A percentile compares a stretch with the other conserved stretches of the same genome.
These are phyloP conservation scores for Salvia splendens DNA, from an alignment of 257 asterid genomes.

Conservation along the genomic window DNA sequence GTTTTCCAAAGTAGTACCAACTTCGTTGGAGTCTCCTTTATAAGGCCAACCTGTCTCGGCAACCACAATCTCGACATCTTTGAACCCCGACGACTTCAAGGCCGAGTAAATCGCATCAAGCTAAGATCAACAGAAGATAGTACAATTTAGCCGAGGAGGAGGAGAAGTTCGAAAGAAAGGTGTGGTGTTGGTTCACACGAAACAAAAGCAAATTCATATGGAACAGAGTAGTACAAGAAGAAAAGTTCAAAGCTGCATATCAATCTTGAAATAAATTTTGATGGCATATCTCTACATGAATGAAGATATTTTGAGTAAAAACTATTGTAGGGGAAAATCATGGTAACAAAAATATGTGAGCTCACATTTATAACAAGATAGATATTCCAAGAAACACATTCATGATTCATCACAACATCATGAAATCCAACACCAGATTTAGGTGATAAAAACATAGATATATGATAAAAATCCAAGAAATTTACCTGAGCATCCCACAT, in stretches of 20 bases:
- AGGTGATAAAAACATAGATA: neutral
- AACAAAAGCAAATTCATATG: neutral
- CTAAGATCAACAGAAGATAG: constrained; percentile 38
- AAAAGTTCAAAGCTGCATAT: no score
- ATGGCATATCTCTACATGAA: no score
- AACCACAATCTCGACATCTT: constrained; percentile 84
- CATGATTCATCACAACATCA: neutral
- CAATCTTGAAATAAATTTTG: no score
- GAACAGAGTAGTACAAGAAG: no score
- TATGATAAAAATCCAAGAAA: neutral
- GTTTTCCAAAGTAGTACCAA: constrained; percentile 71
- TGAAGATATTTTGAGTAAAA: no score
- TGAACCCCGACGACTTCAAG: constrained; percentile 68
- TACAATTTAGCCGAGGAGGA: neutral
- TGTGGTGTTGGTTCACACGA: neutral
- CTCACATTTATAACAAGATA: neutral
- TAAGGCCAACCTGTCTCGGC: constrained; percentile 99
- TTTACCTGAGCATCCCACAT: constrained; percentile 98
- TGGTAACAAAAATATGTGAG: no score
- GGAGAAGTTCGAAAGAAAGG: neutral
- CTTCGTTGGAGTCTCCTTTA: constrained; percentile 85
- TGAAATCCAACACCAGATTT: neutral
- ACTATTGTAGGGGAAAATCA: no score
- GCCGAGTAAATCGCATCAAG: constrained; percentile 91
- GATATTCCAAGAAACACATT: neutral